Evolutionary conservation across 148 eudicot species (phyloP).

Genomic region (Polygonum aviculare): DNA sequence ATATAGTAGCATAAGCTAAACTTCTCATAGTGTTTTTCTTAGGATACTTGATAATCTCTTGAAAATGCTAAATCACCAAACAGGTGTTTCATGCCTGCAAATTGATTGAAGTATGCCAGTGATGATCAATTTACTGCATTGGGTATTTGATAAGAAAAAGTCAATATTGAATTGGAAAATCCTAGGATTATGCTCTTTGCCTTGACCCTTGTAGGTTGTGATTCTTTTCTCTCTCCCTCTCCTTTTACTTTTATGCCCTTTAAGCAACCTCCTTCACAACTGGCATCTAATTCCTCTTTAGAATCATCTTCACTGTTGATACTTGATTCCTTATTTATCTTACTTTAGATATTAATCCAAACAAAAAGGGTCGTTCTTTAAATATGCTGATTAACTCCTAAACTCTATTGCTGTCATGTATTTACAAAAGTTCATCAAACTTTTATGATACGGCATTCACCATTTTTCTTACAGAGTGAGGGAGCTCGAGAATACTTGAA

Average conservation of each 20-base stretch:
- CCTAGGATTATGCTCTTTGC: neutral
- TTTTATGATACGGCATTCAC: neutral
- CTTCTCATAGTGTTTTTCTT: neutral
- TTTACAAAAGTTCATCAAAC: neutral
- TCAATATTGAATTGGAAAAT: neutral
- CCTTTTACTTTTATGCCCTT: neutral
- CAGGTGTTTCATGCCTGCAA: neutral
- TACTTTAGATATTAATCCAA: neutral
- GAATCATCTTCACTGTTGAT: neutral
- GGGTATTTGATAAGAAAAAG: neutral
- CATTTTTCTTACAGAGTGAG: neutral
- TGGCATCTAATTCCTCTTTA: neutral
- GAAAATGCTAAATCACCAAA: neutral
- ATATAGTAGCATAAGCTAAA: neutral
- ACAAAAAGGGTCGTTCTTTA: neutral
- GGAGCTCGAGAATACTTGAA: neutral
- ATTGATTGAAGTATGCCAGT: neutral
- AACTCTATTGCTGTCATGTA: neutral
- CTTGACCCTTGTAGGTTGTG: neutral
- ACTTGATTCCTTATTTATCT: neutral
- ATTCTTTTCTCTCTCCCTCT: neutral
- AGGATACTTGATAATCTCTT: neutral
- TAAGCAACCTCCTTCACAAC: neutral
- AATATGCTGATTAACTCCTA: neutral
- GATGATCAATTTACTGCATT: neutral